Conservation (phyloP, 1,284 basidiomycete species). For the Puccinia triticina region DNA sequence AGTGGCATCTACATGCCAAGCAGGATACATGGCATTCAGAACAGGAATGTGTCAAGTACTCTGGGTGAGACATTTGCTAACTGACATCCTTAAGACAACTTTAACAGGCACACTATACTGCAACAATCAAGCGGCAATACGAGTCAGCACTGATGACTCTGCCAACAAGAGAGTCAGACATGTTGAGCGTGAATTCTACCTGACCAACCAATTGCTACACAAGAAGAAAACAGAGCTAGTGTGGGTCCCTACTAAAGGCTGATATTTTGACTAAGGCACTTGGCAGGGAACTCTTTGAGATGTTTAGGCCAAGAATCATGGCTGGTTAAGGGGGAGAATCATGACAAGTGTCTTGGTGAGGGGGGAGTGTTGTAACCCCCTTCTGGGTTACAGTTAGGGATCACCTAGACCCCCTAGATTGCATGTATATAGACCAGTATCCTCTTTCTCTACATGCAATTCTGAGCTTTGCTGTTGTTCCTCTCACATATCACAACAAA, state of each 20-base stretch:
- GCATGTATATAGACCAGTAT: no score
- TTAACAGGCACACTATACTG: background rate
- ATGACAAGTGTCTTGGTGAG: no score
- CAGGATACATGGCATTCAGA: background rate
- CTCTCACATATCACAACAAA: no score
- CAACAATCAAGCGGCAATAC: background rate
- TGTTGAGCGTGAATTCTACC: background rate
- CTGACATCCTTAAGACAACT: background rate
- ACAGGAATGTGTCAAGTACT: background rate
- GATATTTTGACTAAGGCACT: slow-evolving; percentile 26
- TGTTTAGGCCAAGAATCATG: background rate
- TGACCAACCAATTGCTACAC: background rate
- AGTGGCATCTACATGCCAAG: background rate
- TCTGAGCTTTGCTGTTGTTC: no score
- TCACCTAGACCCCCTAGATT: no score
- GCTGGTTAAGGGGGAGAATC: no score
- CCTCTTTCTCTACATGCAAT: no score
- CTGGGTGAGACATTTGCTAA: background rate
- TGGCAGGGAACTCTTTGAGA: background rate
- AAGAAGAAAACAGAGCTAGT: background rate
- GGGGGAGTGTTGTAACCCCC: no score
- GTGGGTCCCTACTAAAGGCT: background rate
- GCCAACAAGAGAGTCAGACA: background rate
- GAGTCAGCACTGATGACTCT: background rate
- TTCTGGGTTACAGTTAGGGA: no score